phyloP scores from a whole-genome alignment of 2,329 filamentous ascomycete species.

The Beauveria pseudobassiana region DNA sequence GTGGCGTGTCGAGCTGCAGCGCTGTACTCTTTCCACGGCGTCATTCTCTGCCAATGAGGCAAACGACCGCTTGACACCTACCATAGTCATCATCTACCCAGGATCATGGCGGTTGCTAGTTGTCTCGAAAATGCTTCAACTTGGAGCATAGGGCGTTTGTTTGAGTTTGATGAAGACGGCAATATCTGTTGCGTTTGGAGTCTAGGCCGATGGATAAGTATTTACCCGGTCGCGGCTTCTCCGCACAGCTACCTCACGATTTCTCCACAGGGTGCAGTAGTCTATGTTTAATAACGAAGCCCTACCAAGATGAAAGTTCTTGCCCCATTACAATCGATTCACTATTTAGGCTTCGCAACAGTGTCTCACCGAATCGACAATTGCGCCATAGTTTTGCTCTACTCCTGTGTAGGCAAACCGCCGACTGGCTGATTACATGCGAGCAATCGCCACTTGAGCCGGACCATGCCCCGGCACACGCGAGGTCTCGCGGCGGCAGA shows the following conservation, averaged over 20 bases:
- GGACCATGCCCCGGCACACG: constrained; percentile 33
- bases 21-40: constrained; percentile 8
- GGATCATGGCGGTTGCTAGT: background rate
- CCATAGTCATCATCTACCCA: constrained; percentile 20
- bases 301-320: background rate
- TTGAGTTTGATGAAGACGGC: too few species aligned
- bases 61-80: constrained; percentile 35
- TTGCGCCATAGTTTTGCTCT: background rate
- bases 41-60: constrained; percentile 26
- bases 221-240: constrained; percentile 16
- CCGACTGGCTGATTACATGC: background rate
- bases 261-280: constrained; percentile 1
- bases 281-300: background rate
- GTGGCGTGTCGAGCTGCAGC: background rate
- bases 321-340: background rate
- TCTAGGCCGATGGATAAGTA: constrained; percentile 12
- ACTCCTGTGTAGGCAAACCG: background rate
- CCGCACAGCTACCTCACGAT: background rate
- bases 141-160: background rate
- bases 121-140: background rate
- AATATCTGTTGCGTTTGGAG: too few species aligned
- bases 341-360: background rate
- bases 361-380: background rate
- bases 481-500: constrained; percentile 20
- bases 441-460: background rate